These are phyloP conservation scores for Fusarium sarcochroum DNA, from an alignment of 2,329 filamentous ascomycete genomes.

Conservation along the genomic window DNA sequence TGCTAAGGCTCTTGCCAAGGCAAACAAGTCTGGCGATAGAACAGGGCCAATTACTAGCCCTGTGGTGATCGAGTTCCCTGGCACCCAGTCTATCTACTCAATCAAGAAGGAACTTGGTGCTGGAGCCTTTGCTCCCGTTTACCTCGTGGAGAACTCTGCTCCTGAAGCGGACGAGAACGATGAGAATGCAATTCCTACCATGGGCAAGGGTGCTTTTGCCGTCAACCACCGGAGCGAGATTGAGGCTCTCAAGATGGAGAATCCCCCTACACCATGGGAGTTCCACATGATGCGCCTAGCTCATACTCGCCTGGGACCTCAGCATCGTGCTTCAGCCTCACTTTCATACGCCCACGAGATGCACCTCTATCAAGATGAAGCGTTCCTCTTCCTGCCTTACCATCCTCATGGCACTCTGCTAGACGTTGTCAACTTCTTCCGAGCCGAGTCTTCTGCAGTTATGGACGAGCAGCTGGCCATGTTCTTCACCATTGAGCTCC, in stretches of 20 bases:
- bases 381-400: conserved; percentile 89
- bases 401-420: conserved; percentile 91
- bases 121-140: conserved; percentile 95
- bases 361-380: conserved; percentile 91
- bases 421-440: conserved; percentile 92
- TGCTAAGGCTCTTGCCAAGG: conserved; percentile 75
- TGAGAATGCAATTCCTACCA: conserved; percentile 62
- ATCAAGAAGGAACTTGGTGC: conserved; percentile 89
- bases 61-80: conserved; percentile 77
- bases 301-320: conserved; percentile 80
- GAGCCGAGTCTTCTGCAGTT: conserved; percentile 77
- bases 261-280: conserved; percentile 91
- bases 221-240: conserved; percentile 69
- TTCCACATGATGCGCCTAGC: conserved; percentile 94
- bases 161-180: conserved; percentile 62
- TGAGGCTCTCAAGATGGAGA: conserved; percentile 96
- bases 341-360: conserved; percentile 89
- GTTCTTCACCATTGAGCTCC: conserved; percentile 94
- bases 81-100: conserved; percentile 77
- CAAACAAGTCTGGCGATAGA: conserved; percentile 71
- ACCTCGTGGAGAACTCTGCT: conserved; percentile 83
- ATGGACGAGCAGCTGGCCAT: conserved; percentile 94
- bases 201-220: conserved; percentile 75
- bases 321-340: conserved; percentile 79
- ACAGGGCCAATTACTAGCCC: conserved; percentile 70